These are phyloP conservation scores for Ascochyta rabiei DNA, from an alignment of 2,329 filamentous ascomycete genomes.

Conservation along the genomic window DNA sequence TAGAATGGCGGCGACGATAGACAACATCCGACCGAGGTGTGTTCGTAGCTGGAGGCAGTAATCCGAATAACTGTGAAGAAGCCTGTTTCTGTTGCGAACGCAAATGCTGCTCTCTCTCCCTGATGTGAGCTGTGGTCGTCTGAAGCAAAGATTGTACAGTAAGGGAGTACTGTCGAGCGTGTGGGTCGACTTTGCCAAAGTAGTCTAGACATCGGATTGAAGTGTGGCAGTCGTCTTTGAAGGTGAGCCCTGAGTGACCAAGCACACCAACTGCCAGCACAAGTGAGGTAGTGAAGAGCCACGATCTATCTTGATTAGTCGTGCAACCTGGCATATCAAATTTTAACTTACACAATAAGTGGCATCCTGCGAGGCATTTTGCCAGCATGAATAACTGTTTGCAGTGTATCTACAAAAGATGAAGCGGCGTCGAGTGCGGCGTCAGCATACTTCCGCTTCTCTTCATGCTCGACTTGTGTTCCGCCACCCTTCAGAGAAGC, in stretches of 20 bases:
- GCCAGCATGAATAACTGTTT: slow-evolving; percentile 24
- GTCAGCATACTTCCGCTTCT: slow-evolving; percentile 40
- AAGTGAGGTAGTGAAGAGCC: slow-evolving; percentile 41
- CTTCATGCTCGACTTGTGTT: slow-evolving; percentile 31
- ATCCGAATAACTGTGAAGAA: slow-evolving; percentile 39
- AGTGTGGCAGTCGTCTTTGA: slow-evolving; percentile 29
- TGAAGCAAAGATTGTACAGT: slow-evolving; percentile 35
- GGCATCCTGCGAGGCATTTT: slow-evolving; percentile 38
- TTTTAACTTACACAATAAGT: slow-evolving; percentile 35
- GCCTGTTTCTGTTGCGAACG: slow-evolving; percentile 35
- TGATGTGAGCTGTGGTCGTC: slow-evolving; percentile 32
- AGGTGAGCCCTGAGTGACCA: slow-evolving; percentile 29
- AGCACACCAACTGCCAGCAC: slow-evolving; percentile 36
- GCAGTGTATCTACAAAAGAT: slow-evolving; percentile 36
- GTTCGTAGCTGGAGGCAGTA: slow-evolving; percentile 23
- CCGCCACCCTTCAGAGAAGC: slow-evolving; percentile 38
- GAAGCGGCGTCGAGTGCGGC: slow-evolving; percentile 38
- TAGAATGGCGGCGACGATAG: slow-evolving; percentile 4
- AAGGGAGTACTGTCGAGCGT: slow-evolving; percentile 39
- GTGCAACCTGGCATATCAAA: background rate
- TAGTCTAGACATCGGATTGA: slow-evolving; percentile 36
- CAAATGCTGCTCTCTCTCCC: slow-evolving; percentile 30
- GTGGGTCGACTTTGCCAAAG: slow-evolving; percentile 36
- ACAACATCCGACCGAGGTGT: background rate
- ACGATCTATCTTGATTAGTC: slow-evolving; percentile 27